Conservation (phyloP, 2,329 filamentous ascomycete genomes). For the Aspergillus novofumigatus region DNA sequence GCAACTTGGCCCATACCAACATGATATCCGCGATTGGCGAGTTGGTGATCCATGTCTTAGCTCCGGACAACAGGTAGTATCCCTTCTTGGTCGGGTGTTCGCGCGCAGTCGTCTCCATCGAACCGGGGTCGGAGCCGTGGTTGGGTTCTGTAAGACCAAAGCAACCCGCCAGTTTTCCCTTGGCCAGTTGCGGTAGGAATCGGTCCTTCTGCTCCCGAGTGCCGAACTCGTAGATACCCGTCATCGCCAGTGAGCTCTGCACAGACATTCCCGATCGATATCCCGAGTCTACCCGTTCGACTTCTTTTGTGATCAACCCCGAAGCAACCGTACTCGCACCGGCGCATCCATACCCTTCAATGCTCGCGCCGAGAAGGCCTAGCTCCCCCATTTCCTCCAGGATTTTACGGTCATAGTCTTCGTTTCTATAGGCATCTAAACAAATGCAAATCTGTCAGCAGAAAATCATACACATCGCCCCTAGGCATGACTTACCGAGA, state of each 20-base stretch:
- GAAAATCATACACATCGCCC: constrained; percentile 2
- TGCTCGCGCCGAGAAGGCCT: constrained; percentile 80
- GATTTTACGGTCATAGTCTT: constrained; percentile 80
- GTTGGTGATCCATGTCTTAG: constrained; percentile 96
- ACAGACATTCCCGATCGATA: constrained; percentile 93
- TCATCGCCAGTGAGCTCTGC: constrained; percentile 90
- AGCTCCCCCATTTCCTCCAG: constrained; percentile 89
- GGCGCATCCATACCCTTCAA: constrained; percentile 83
- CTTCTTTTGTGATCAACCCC: constrained; percentile 84
- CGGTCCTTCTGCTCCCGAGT: constrained; percentile 82
- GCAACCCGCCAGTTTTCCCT: constrained; percentile 75
- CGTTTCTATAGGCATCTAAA: constrained; percentile 77
- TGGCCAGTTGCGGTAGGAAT: constrained; percentile 74
- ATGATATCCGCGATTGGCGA: constrained; percentile 82
- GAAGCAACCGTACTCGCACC: constrained; percentile 82
- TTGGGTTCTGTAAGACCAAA: constrained; percentile 92
- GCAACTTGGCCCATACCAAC: constrained; percentile 87
- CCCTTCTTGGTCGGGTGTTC: constrained; percentile 80
- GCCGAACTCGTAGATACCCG: constrained; percentile 82
- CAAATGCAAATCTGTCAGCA: neutral
- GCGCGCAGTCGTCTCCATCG: constrained; percentile 84
- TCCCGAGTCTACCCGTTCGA: constrained; percentile 86
- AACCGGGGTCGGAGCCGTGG: constrained; percentile 85
- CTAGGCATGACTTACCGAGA: constrained; percentile 58
- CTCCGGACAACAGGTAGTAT: constrained; percentile 71